Evolutionary conservation across 2,329 filamentous ascomycete genomes (phyloP).

Genomic region (Fusarium sp.): DNA sequence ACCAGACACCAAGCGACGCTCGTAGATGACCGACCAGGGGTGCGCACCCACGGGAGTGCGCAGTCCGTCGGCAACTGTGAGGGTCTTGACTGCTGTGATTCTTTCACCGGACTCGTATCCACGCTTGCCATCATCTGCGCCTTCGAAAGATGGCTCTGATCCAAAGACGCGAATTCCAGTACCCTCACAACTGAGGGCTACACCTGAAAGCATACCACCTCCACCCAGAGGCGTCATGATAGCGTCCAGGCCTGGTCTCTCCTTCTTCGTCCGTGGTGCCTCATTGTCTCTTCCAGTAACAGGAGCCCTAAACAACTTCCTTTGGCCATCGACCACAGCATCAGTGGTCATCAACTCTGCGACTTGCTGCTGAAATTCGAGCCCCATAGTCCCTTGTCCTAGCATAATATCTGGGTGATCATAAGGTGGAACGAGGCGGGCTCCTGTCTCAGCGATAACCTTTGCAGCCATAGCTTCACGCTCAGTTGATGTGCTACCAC

Average conservation of each 20-base stretch:
- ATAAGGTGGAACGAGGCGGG: slow-evolving; percentile 86
- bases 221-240: slow-evolving; percentile 88
- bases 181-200: slow-evolving; percentile 78
- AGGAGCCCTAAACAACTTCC: slow-evolving; percentile 32
- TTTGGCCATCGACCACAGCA: slow-evolving; percentile 30
- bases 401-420: slow-evolving; percentile 93
- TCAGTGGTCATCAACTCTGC: slow-evolving; percentile 58
- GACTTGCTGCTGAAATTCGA: slow-evolving; percentile 85
- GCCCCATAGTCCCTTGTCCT: slow-evolving; percentile 88
- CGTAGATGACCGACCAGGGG: slow-evolving; percentile 82
- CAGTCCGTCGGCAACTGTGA: slow-evolving; percentile 90
- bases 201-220: slow-evolving; percentile 86
- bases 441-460: slow-evolving; percentile 77
- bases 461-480: slow-evolving; percentile 80
- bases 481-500: slow-evolving; percentile 81
- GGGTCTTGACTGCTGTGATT: slow-evolving; percentile 74
- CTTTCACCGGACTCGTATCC: slow-evolving; percentile 73
- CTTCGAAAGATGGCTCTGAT: slow-evolving; percentile 84
- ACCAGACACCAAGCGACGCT: slow-evolving; percentile 73
- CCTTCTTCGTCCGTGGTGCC: slow-evolving; percentile 18
- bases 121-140: slow-evolving; percentile 83
- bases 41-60: slow-evolving; percentile 81
- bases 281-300: slow-evolving; percentile 38
- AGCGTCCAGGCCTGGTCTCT: slow-evolving; percentile 65
- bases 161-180: slow-evolving; percentile 84